A percentile compares a stretch with the other conserved stretches of the same genome.
phyloP scores from a whole-genome alignment of 495 filamentous ascomycete genomes.

The Annulohypoxylon stygium region DNA sequence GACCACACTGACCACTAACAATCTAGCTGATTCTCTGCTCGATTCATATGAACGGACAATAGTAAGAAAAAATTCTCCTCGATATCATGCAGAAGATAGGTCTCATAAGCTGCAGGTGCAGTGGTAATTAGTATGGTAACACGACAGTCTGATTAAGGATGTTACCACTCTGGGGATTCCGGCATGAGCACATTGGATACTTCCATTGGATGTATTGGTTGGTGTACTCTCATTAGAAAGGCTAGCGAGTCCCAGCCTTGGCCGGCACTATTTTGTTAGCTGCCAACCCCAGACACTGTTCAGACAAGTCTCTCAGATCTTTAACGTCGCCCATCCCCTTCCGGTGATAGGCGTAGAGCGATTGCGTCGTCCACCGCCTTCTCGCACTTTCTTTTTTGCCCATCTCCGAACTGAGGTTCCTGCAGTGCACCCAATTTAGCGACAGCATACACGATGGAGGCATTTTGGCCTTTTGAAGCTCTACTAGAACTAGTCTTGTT shows the following conservation, averaged over 20 bases:
- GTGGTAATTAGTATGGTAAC: constrained; percentile 37
- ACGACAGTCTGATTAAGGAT: constrained; percentile 35
- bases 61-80: constrained; percentile 36
- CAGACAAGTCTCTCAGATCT: constrained; percentile 25
- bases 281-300: constrained; percentile 4
- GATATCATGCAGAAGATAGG: constrained; percentile 23
- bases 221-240: not conserved
- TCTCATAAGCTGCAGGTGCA: constrained; percentile 39
- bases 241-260: constrained; percentile 39
- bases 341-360: constrained; percentile 33
- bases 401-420: constrained; percentile 28
- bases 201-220: not conserved
- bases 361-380: constrained; percentile 38
- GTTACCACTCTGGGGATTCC: constrained; percentile 39
- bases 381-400: constrained; percentile 42
- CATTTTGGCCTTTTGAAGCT: constrained; percentile 32
- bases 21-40: constrained; percentile 2
- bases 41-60: constrained; percentile 22
- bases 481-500: constrained; percentile 19
- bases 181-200: constrained; percentile 22
- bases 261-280: constrained; percentile 32
- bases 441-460: constrained; percentile 13
- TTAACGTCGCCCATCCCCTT: constrained; percentile 30
- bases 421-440: constrained; percentile 41
- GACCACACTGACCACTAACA: constrained; percentile 1